These are phyloP conservation scores for Purpureocillium lavendulum DNA, from an alignment of 2,329 filamentous ascomycete genomes.

Conservation along the genomic window DNA sequence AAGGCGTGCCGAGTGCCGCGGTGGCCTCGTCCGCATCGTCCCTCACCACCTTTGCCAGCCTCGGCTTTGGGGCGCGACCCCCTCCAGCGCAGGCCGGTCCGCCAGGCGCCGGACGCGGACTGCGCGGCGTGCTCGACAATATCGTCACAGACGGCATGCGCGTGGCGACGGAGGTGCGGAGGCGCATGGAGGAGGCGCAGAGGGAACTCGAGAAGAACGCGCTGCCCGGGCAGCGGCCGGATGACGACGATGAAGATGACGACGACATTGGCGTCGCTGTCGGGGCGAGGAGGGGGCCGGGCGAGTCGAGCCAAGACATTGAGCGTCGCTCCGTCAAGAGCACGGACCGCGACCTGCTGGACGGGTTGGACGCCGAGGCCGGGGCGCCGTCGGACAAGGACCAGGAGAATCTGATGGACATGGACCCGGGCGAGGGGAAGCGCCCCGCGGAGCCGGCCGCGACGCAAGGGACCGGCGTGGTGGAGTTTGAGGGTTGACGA, in stretches of 20 bases:
- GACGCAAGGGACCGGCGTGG: conserved; percentile 24
- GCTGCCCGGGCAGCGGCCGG: conserved; percentile 51
- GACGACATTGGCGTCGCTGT: conserved; percentile 40
- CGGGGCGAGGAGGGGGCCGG: conserved; percentile 26
- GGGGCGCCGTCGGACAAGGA: conserved; percentile 31
- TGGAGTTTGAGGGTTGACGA: conserved; percentile 32
- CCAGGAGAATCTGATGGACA: conserved; percentile 25
- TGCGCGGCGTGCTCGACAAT: conserved; percentile 90
- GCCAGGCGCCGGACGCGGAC: conserved; percentile 54
- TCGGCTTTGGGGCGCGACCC: conserved; percentile 45
- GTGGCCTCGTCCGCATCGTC: conserved; percentile 40
- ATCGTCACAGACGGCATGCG: conserved; percentile 97
- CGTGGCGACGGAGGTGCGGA: conserved; percentile 83
- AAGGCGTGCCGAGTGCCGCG: conserved; percentile 37
- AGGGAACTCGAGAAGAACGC: conserved; percentile 81
- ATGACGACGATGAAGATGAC: conserved; percentile 65
- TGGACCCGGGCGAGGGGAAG: conserved; percentile 16
- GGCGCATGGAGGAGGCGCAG: conserved; percentile 93
- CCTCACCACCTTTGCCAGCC: conserved; percentile 77
- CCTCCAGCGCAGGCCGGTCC: conserved; percentile 29
- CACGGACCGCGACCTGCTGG: conserved; percentile 61
- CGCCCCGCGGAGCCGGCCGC: conserved; percentile 17
- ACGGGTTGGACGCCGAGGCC: conserved; percentile 66
- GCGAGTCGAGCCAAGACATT: conserved; percentile 39
- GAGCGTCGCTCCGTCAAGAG: conserved; percentile 58